Percentiles rank a stretch among this genome's conserved stretches.
phyloP scores from a whole-genome alignment of 202 grass and related monocot species.

The Saccharum hybrid region DNA sequence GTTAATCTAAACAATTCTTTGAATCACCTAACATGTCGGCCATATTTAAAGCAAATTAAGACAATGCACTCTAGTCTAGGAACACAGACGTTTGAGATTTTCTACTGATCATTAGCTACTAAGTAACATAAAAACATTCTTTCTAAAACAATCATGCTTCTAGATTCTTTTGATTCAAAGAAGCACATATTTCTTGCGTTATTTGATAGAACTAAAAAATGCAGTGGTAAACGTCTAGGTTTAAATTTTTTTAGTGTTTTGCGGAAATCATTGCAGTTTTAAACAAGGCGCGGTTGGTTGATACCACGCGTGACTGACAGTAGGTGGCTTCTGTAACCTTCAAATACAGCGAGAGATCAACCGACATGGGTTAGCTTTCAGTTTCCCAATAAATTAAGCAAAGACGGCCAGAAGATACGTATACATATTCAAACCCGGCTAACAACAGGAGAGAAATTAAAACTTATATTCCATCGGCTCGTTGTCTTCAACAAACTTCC shows the following conservation, averaged over 20 bases:
- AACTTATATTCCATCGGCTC: conserved; percentile 2
- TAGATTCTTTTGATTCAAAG: too few relatives aligned
- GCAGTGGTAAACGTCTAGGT: too few relatives aligned
- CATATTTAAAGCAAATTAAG: too few relatives aligned
- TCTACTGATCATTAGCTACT: too few relatives aligned
- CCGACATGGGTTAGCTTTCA: background rate
- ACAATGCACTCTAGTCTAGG: too few relatives aligned
- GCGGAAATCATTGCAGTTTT: background rate
- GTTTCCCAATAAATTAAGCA: background rate
- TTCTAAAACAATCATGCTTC: too few relatives aligned
- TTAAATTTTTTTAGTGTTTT: background rate
- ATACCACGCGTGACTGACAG: background rate
- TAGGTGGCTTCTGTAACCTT: conserved; percentile 1
- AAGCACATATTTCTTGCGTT: too few relatives aligned
- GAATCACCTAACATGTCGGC: too few relatives aligned
- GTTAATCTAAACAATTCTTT: too few relatives aligned
- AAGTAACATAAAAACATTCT: too few relatives aligned
- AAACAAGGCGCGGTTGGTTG: background rate
- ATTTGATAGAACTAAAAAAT: too few relatives aligned
- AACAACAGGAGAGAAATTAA: background rate
- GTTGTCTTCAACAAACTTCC: conserved; percentile 17
- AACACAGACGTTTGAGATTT: too few relatives aligned
- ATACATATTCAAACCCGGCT: conserved; percentile 14
- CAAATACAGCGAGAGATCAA: conserved; percentile 10
- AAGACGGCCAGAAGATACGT: background rate